These are phyloP conservation scores for Arabidopsis suecica DNA, from an alignment of 345 rosid species.

Conservation along the genomic window DNA sequence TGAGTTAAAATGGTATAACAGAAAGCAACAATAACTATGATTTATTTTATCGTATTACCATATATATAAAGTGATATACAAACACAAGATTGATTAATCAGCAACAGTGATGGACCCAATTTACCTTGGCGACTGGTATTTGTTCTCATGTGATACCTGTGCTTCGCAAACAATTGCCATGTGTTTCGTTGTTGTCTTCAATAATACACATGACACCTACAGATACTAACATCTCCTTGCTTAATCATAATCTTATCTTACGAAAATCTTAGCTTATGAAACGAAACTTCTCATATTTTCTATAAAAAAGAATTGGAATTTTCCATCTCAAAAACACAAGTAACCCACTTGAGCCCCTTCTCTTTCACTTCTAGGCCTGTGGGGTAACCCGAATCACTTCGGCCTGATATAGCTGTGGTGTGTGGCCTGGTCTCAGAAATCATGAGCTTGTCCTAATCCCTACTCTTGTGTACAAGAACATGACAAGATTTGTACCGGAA, in stretches of 20 bases:
- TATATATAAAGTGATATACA: constrained; percentile 6
- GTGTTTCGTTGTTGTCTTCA: constrained; percentile 30
- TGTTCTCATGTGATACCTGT: constrained; percentile 39
- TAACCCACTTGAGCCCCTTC: constrained; percentile 8
- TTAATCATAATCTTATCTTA: constrained; percentile 8
- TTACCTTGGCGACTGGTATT: constrained; percentile 30
- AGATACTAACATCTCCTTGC: constrained; percentile 13
- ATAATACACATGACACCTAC: constrained; percentile 23
- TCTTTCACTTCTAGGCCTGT: neutral
- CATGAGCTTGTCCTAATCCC: constrained; percentile 9
- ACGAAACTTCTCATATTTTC: neutral
- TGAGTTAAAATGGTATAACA: constrained; percentile 1
- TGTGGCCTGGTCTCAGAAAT: neutral
- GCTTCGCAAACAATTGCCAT: constrained; percentile 31
- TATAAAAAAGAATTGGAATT: neutral
- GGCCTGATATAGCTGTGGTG: neutral
- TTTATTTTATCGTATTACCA: neutral
- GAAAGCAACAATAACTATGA: neutral
- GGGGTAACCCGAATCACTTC: neutral
- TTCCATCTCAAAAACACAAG: neutral
- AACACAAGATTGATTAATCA: constrained; percentile 22
- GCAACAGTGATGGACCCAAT: constrained; percentile 38
- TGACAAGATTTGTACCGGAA: neutral
- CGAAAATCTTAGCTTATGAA: neutral
- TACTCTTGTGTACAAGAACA: constrained; percentile 2